These are phyloP conservation scores for Solanum paucissectum DNA, from an alignment of 257 asterid species.

Conservation along the genomic window DNA sequence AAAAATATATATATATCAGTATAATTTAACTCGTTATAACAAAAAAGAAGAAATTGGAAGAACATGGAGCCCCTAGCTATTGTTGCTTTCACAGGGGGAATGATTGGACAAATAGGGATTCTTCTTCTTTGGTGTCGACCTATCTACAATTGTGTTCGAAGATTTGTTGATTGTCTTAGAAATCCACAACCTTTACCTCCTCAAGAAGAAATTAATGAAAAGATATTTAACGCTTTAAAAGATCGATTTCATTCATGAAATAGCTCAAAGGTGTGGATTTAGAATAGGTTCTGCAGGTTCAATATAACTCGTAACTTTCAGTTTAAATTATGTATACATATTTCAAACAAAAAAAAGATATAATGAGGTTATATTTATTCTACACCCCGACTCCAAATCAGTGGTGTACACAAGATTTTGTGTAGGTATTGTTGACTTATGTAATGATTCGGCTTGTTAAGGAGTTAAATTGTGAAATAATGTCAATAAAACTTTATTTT, in stretches of 20 bases:
- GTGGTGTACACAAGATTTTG: background rate
- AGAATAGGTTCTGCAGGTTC: background rate
- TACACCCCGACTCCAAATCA: background rate
- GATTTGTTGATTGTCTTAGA: constrained; percentile 14
- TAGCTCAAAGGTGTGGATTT: background rate
- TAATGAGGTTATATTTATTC: background rate
- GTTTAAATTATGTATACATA: background rate
- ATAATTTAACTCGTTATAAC: background rate
- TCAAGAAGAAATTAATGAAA: background rate
- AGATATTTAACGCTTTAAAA: background rate
- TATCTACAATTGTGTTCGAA: background rate
- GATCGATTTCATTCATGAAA: background rate
- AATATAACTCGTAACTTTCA: background rate
- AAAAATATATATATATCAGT: background rate
- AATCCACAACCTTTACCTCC: constrained; percentile 16
- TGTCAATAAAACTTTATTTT: too few species aligned
- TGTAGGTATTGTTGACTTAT: too few species aligned
- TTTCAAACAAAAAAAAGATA: background rate
- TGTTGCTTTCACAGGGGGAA: constrained; percentile 7
- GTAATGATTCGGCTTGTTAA: background rate
- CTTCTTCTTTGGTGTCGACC: constrained; percentile 16
- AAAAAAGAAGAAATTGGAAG: too few species aligned
- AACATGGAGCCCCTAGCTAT: constrained; percentile 4
- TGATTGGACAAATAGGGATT: constrained; percentile 7
- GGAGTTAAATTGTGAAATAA: background rate